Conservation (phyloP, 108 stramenopile species). For the Nitzschia sp. region DNA sequence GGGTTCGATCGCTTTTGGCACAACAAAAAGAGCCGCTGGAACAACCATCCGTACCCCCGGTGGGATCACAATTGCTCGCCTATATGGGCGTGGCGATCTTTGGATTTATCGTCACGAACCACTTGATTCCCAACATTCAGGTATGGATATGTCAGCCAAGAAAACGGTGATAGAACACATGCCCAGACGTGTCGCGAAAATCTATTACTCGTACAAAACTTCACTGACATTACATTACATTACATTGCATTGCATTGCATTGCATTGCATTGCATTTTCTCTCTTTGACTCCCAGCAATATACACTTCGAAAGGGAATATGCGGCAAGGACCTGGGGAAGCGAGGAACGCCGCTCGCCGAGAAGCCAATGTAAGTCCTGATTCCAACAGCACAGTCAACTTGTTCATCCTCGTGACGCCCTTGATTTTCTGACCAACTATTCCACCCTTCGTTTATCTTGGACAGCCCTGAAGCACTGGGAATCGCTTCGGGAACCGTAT, state of each 20-base stretch:
- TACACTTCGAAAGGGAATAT: conserved; percentile 77
- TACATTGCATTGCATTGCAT: too few relatives aligned
- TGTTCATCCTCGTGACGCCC: neutral
- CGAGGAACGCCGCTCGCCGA: conserved; percentile 69
- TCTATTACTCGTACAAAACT: too few relatives aligned
- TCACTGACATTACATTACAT: neutral
- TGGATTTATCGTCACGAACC: conserved; percentile 42
- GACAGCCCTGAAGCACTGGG: conserved; percentile 93
- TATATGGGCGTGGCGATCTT: conserved; percentile 40
- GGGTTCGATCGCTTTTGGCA: neutral
- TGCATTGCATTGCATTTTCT: conserved; percentile 2
- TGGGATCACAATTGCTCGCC: conserved; percentile 54
- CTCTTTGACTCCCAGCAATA: conserved; percentile 35
- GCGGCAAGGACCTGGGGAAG: conserved; percentile 88
- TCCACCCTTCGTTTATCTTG: neutral
- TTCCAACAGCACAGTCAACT: too few relatives aligned
- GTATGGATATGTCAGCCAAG: too few relatives aligned
- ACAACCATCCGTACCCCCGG: conserved; percentile 19
- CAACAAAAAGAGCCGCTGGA: neutral
- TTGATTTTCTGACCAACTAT: neutral
- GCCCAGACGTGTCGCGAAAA: too few relatives aligned
- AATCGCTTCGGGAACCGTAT: conserved; percentile 90
- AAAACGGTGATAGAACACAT: too few relatives aligned
- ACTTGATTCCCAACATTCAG: conserved; percentile 54
- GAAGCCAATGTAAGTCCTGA: conserved; percentile 41